Base-by-base conservation (phyloP, 345 rosid species). In the Pistacia vera region DNA sequence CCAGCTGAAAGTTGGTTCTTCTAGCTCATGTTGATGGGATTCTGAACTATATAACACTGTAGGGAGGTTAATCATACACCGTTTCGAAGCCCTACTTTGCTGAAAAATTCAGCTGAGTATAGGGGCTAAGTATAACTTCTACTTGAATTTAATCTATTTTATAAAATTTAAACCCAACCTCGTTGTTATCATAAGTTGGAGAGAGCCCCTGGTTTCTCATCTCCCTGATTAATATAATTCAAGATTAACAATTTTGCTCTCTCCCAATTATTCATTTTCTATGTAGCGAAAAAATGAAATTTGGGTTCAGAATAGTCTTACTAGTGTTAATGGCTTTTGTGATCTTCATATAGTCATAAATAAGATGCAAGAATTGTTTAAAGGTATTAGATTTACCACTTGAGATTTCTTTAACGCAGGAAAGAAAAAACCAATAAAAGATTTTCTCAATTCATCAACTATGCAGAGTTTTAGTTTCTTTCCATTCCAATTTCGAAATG, bases 1-100 rank as follows among this genome's bases (percentile, higher is more conserved):
- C 63, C 10, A 35, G n/a, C 69, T 72, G 46, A 66, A 56, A 46
- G 59, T 33, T 59, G 10, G 56, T n/a, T 66, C 57, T 58, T 71
- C 17, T 33, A 71, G 76, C 68, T 48, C 33, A 49, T 41, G 46
- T 41, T 41, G 46, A 41, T 41, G 46, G 46, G 46, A 41, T 41
- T 41, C 46, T 41, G 46, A 41, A 41, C 46, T 7, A 41, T 41
- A 41, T 41, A 41, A 41, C 46, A 30, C 33, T n/a, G 30, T 1
- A 2, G 64, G n/a, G 51, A 61, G 20, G 41, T 25, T 28, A 28
- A 33, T 8, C 14, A 9, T 54, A 4, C 36, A 5, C 11, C 20
- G 3, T 17, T 33, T 48, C 1, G 28, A 73, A 61, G n/a, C 6
- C 33, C 18, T 0, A 62, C 20, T 48, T n/a, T 51, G 49, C 48